A percentile compares a stretch with the other conserved stretches of the same genome.
Conservation (phyloP, 768 basidiomycete species). For the Lyophyllum semitale region DNA sequence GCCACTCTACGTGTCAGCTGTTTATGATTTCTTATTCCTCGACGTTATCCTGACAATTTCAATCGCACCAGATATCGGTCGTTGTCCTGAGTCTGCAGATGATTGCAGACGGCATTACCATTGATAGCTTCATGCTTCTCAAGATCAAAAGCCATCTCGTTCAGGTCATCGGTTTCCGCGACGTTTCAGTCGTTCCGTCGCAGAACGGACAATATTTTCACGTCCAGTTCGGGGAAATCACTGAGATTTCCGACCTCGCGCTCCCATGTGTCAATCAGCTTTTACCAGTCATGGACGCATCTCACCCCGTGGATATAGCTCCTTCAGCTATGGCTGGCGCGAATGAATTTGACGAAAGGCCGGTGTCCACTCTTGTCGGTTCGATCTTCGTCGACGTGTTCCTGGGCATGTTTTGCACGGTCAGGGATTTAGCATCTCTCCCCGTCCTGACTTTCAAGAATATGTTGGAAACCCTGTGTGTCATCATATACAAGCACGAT, state of each 20-base stretch:
- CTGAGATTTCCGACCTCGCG: conserved; percentile 40
- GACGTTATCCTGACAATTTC: not conserved
- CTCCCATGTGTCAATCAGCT: conserved; percentile 63
- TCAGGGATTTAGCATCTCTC: conserved; percentile 44
- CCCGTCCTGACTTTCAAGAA: conserved; percentile 61
- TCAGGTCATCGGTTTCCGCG: conserved; percentile 54
- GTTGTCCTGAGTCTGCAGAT: conserved; percentile 63
- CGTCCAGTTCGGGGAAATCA: conserved; percentile 54
- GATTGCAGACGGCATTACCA: conserved; percentile 61
- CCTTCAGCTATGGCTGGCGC: conserved; percentile 40
- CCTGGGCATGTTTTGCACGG: conserved; percentile 50
- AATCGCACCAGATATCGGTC: conserved; percentile 47
- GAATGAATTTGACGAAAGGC: conserved; percentile 45
- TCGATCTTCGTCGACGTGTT: conserved; percentile 63
- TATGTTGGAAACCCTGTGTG: conserved; percentile 62
- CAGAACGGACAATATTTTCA: conserved; percentile 50
- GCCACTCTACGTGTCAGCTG: conserved; percentile 44
- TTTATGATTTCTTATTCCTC: not conserved
- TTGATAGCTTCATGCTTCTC: conserved; percentile 53
- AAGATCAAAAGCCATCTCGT: conserved; percentile 62
- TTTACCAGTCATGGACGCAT: conserved; percentile 60
- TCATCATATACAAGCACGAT: conserved; percentile 75
- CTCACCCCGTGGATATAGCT: conserved; percentile 47
- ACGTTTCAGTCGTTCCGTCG: conserved; percentile 47
- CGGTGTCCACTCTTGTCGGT: conserved; percentile 54